These are phyloP conservation scores for Staphylotrichum tortipilum DNA, from an alignment of 495 filamentous ascomycete genomes.

Conservation along the genomic window DNA sequence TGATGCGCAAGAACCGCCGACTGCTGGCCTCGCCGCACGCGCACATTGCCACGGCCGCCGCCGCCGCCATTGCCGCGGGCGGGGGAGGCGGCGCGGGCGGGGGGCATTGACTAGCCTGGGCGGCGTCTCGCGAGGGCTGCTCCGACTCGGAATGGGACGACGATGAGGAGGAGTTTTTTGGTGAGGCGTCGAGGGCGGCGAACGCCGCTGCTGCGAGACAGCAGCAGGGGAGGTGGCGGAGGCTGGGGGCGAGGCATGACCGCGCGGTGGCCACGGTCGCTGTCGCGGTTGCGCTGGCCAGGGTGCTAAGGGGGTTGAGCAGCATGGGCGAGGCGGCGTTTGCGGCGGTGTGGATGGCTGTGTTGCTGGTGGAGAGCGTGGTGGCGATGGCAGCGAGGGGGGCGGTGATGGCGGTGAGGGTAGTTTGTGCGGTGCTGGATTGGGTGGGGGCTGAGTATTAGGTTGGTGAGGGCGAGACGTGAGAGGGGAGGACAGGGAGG, in stretches of 20 bases:
- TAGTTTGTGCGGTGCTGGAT: slow-evolving; percentile 24
- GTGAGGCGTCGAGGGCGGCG: not conserved
- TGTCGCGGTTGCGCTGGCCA: slow-evolving; percentile 16
- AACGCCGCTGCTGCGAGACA: not conserved
- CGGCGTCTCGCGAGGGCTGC: not conserved
- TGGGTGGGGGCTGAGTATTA: slow-evolving; percentile 30
- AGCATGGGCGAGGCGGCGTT: slow-evolving; percentile 17
- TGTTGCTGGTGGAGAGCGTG: slow-evolving; percentile 20
- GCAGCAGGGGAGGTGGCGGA: not conserved
- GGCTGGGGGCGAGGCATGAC: not conserved
- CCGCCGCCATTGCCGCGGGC: not conserved
- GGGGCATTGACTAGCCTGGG: slow-evolving; percentile 26
- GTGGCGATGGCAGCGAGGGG: slow-evolving; percentile 17
- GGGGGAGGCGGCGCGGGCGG: slow-evolving; percentile 5
- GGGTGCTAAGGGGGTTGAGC: slow-evolving; percentile 12
- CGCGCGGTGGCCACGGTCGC: slow-evolving; percentile 7
- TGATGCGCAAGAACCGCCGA: slow-evolving; percentile 54
- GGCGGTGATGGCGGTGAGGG: slow-evolving; percentile 19
- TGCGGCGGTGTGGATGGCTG: slow-evolving; percentile 22
- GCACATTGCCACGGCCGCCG: not conserved
- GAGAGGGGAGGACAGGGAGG: too few relatives aligned
- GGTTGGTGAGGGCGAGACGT: too few relatives aligned
- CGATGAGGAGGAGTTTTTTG: not conserved
- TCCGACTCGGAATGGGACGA: not conserved
- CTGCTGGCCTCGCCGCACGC: slow-evolving; percentile 18